Base-by-base conservation (phyloP, 164 flowering plant species). In the Piper longum region DNA sequence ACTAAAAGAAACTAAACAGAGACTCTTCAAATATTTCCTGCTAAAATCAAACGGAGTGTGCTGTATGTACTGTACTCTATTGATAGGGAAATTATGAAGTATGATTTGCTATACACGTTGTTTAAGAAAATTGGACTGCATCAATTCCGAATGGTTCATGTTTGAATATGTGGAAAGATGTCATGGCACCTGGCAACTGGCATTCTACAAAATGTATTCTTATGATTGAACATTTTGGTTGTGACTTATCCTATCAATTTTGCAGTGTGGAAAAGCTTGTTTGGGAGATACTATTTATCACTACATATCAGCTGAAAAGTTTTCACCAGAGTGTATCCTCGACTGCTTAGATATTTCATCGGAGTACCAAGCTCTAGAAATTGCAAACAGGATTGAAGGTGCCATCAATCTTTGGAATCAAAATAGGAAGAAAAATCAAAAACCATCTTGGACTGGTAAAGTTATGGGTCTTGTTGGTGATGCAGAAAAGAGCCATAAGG, bases 351-450 rank as follows among this genome's bases (percentile, higher is more conserved):
- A 87, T 63, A 63, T 85, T 41, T 82, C 91, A 59, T 84, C 90
- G 12, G 95, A 89, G 65, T 75, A 81, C 67, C 74, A 73, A 7
- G 71, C 84, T 26, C 69, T 83, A 57, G 90, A 89, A 67, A 71
- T 87, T 61, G 92, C 85, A 42, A 84, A 84, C 67, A 73, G 85
- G 62, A 71, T 83, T 57, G 97, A 89, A 68, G 88, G 84, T 36
- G 79, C 88, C 16, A 56, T 80, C 57, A 85, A 83, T 66, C 68
- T 89, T 62, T 89, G 92, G 95, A 78, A 70, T 68, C 78, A 57
- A 67, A 63, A 40, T 16, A 70, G 61, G 39, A n/a, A 66, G 5
- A 84, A 77, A 63, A 5, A 72, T 7, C 69, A 70, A 66, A 69
- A 73, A 59, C 73, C 79, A 62, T 62, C 86, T 26, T 87, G 88